These are phyloP conservation scores for Guadua angustifolia DNA, from an alignment of 176 grass and related monocot genomes.

Conservation along the genomic window DNA sequence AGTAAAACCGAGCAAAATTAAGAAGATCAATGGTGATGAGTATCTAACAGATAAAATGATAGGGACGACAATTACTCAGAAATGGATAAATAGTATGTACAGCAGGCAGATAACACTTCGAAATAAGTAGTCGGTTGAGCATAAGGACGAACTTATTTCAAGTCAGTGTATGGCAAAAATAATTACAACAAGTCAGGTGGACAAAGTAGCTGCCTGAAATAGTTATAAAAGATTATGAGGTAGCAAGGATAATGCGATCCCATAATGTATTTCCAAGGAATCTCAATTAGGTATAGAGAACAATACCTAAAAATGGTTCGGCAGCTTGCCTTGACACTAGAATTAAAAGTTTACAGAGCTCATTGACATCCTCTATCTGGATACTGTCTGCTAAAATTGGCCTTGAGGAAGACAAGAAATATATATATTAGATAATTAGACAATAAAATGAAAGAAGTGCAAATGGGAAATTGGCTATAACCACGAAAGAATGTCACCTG, in stretches of 20 bases:
- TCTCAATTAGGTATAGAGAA: neutral
- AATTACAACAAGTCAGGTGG: neutral
- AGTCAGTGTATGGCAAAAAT: neutral
- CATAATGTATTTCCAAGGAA: neutral
- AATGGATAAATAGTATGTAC: neutral
- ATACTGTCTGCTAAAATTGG: slow-evolving; percentile 42
- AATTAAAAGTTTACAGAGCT: slow-evolving; percentile 47
- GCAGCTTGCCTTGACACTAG: slow-evolving; percentile 37
- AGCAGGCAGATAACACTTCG: neutral
- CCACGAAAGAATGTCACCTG: slow-evolving; percentile 36
- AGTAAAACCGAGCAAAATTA: neutral
- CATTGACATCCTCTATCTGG: slow-evolving; percentile 36
- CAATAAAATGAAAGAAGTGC: neutral
- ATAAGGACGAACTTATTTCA: neutral
- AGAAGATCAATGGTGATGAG: neutral
- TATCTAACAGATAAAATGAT: neutral
- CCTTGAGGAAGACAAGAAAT: slow-evolving; percentile 24
- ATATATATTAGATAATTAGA: neutral
- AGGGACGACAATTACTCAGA: neutral
- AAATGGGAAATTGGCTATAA: neutral
- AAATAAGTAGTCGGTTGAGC: neutral
- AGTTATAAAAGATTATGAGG: neutral
- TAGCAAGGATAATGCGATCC: neutral
- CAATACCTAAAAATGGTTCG: slow-evolving; percentile 37
- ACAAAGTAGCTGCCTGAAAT: neutral